Evolutionary conservation across 345 rosid species (phyloP), one percentile per base, ranked within the genome.

Genomic region (Rhizophora apiculata): DNA sequence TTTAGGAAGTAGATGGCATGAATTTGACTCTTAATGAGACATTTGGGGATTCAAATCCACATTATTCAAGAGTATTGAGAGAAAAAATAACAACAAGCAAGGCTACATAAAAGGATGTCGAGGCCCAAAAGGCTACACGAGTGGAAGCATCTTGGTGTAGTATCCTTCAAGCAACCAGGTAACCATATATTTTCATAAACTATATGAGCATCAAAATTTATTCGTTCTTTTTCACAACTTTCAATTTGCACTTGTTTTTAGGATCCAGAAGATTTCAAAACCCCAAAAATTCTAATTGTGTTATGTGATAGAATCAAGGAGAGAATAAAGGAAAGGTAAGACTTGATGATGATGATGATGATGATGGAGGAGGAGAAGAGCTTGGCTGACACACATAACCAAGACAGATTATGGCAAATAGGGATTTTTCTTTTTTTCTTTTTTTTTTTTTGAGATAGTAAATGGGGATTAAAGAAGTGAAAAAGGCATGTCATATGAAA

Each of bases 141-240:
- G 93, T 92, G 55, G 97, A 95, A 83, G 93, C 96, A 56, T 92
- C 99, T 67, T 92, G 99, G 98, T 89, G 89, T 80, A 80, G 91
- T 68, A 87, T 90, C 76, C 96, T 95, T 68, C 75, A 76, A 71
- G 97, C 96, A 53, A 96, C 98, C 68, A 85, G 96, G 99, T 95
- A 81, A 65, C 4, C 6, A 46, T 76, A 65, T 29, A 10, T 18
- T 11, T 68, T 26, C 6, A 21, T 24, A 8, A 55, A 52, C 11
- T 19, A 43, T 1, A 19, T 10, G 63, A 8, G 32, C 19, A 9
- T 49, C 55, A 10, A 46, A 34, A 29, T 36, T 24, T 69, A 29
- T 29, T 39, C 30, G 57, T 8, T 70, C 65, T 57, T 49, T 6
- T 32, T 20, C 60, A 30, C 16, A 68, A 70, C 32, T 60, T 55